Conservation (phyloP, 257 asterid species). For the Thymus mandschuricus region DNA sequence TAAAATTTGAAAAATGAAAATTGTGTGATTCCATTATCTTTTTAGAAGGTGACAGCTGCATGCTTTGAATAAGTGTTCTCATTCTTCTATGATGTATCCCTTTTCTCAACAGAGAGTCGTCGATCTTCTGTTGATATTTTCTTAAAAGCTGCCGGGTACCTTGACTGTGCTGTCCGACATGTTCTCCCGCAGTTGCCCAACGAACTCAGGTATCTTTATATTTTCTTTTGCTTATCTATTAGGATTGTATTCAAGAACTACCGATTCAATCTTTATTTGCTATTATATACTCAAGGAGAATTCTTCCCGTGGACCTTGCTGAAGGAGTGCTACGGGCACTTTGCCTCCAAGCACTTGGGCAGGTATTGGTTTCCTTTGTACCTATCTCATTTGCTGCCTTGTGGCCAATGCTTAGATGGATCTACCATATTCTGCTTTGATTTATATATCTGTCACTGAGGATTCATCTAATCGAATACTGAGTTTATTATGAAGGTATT, state of each 20-base stretch:
- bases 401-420: constrained; percentile 9
- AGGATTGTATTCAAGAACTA: constrained; percentile 13
- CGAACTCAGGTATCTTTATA: constrained; percentile 70
- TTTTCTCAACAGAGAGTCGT: constrained; percentile 67
- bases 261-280: constrained; percentile 31
- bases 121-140: constrained; percentile 87
- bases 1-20: background rate
- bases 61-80: constrained; percentile 29
- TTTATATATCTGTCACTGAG: background rate
- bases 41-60: background rate
- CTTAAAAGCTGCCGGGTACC: constrained; percentile 96
- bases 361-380: constrained; percentile 54
- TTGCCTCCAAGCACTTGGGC: constrained; percentile 96
- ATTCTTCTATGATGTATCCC: constrained; percentile 18
- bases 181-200: constrained; percentile 85
- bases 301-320: constrained; percentile 93
- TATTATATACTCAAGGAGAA: constrained; percentile 58
- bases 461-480: background rate
- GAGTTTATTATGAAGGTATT: constrained; percentile 24
- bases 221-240: constrained; percentile 27
- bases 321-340: constrained; percentile 96
- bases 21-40: background rate
- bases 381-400: constrained; percentile 18
- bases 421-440: background rate
- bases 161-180: constrained; percentile 91